Conservation (phyloP, 2,329 filamentous ascomycete species). For the Fusarium newnesense region DNA sequence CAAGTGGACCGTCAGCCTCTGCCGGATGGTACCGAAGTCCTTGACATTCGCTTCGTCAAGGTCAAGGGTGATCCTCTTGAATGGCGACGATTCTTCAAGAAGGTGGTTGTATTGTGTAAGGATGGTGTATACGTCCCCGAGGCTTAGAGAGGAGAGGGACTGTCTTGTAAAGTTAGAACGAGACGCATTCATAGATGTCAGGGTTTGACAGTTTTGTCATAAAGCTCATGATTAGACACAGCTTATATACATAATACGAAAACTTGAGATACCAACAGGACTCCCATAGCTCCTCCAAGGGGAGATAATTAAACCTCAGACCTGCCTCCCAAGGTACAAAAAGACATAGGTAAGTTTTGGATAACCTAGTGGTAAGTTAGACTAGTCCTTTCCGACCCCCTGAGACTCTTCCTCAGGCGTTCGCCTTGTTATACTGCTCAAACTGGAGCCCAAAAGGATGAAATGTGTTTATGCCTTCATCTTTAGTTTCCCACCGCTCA, state of each 20-base stretch:
- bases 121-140: conserved; percentile 77
- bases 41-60: conserved; percentile 93
- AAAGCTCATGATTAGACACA: conserved; percentile 11
- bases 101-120: conserved; percentile 86
- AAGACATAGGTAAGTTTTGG: neutral
- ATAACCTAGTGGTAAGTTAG: neutral
- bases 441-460: neutral
- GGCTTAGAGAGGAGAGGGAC: conserved; percentile 46
- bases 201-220: neutral
- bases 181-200: neutral
- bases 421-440: neutral
- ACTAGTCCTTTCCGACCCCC: neutral
- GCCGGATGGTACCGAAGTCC: conserved; percentile 67
- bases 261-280: neutral
- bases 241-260: neutral
- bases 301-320: neutral
- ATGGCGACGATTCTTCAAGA: conserved; percentile 97
- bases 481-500: neutral
- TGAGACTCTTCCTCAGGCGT: neutral
- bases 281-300: neutral
- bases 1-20: conserved; percentile 74
- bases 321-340: neutral
- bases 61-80: conserved; percentile 95
- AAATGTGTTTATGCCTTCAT: neutral
- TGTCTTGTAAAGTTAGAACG: conserved; percentile 26